These are phyloP conservation scores for Myxozyma nipponensis DNA, from an alignment of 805 yeast species.

Conservation along the genomic window DNA sequence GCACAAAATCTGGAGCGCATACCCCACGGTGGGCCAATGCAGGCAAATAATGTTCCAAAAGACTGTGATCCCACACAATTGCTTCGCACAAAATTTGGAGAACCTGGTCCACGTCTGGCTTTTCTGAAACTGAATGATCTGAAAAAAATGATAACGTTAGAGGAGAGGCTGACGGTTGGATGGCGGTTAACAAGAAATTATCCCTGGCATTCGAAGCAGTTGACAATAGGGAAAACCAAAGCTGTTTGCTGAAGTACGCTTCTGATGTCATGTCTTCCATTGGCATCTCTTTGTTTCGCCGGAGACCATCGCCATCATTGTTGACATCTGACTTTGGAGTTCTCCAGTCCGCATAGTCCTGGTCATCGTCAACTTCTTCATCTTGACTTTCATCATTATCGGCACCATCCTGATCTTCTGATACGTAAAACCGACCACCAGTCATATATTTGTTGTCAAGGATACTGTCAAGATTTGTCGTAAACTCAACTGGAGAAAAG, in stretches of 20 bases:
- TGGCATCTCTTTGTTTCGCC: constrained; percentile 2
- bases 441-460: constrained; percentile 81
- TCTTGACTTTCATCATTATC: constrained; percentile 23
- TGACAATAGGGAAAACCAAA: constrained; percentile 20
- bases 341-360: constrained; percentile 13
- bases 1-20: constrained; percentile 22
- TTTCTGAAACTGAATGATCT: constrained; percentile 4
- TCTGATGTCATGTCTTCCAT: constrained; percentile 20
- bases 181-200: constrained; percentile 11
- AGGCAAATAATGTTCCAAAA: constrained; percentile 28
- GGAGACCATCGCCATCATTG: neutral
- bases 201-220: constrained; percentile 7
- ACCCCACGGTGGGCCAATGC: constrained; percentile 1
- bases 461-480: constrained; percentile 68
- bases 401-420: constrained; percentile 24
- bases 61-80: constrained; percentile 39
- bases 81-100: constrained; percentile 35
- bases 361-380: constrained; percentile 14
- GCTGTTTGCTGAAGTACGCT: constrained; percentile 12
- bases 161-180: constrained; percentile 11
- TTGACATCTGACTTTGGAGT: constrained; percentile 16
- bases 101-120: constrained; percentile 19
- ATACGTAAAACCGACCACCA: constrained; percentile 86
- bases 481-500: constrained; percentile 78
- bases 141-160: constrained; percentile 9